phyloP scores from a whole-genome alignment of 352 stramenopile genomes.

The Thalassiosira ordinaria region DNA sequence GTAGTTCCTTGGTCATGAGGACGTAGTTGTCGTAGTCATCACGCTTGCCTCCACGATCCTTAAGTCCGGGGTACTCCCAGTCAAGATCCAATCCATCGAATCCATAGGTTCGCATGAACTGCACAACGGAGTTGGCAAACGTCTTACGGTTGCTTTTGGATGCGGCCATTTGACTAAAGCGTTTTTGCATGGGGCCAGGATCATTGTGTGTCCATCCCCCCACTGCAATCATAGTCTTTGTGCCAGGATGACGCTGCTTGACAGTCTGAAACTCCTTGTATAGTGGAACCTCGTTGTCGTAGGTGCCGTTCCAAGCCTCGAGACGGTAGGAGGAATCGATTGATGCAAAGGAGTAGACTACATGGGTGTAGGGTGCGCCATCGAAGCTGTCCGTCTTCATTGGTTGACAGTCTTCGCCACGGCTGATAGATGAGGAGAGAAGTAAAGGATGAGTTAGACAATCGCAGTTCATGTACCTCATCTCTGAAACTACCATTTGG shows the following conservation, averaged over 20 bases:
- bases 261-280: slow-evolving; percentile 70
- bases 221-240: slow-evolving; percentile 70
- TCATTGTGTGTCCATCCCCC: slow-evolving; percentile 70
- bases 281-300: slow-evolving; percentile 63
- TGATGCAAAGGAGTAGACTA: slow-evolving; percentile 72
- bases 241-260: slow-evolving; percentile 56
- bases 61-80: slow-evolving; percentile 63
- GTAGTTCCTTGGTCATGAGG: slow-evolving; percentile 60
- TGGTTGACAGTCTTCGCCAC: slow-evolving; percentile 61
- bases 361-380: slow-evolving; percentile 53
- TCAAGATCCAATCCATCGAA: slow-evolving; percentile 74
- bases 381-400: slow-evolving; percentile 60
- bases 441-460: neutral
- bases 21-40: slow-evolving; percentile 71
- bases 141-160: slow-evolving; percentile 50
- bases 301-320: slow-evolving; percentile 64
- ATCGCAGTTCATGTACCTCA: no score
- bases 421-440: slow-evolving; percentile 27
- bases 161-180: slow-evolving; percentile 56
- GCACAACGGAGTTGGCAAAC: slow-evolving; percentile 57
- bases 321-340: slow-evolving; percentile 58
- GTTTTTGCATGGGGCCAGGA: slow-evolving; percentile 60
- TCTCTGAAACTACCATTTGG: no score
- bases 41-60: slow-evolving; percentile 50
- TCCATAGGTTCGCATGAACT: slow-evolving; percentile 65